Base-by-base conservation (phyloP, 352 stramenopile species). In the Globisporangium orthogonon region DNA sequence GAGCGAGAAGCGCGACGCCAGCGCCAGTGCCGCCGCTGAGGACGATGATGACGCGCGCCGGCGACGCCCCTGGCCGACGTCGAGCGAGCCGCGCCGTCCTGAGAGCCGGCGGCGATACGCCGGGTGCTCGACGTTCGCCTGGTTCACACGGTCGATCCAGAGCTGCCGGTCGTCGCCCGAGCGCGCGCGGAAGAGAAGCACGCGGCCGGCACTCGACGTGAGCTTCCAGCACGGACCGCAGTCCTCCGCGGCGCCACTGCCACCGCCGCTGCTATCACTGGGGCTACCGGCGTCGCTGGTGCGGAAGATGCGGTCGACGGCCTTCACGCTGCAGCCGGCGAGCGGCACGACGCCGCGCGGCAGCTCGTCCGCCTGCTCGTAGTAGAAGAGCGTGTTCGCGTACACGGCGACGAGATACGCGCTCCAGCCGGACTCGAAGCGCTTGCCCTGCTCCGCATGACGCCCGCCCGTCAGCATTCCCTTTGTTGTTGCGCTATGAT, bases 191-290 rank as follows among this genome's bases (percentile, higher is more conserved):
- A 90, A 90, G 43, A 90, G 67, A 44, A 90, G 51, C 48, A 86
- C 72, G 11, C 80, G 75, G 0, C 74, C 75, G 11, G 65, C 68
- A 33, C 54, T 72, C 9, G 75, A 85, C 61, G 73, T 88, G 45
- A 90, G 17, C 55, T 90, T 88, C 76, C 77, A 90, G 69, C 80
- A 90, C 37, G 77, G 77, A 1, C 80, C 80, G 28, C 79, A 89
- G 18, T 85, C 75, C 14, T 87, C 79, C 1, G 65, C 69, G 0
- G 46, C 14, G 11, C 53, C 43, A 31, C 23, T 23, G 23, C 23
- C 23, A 23, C 23, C 23, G 23, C 23, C 23, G 23, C 23, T 23
- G 23, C 23, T 23, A 23, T 23, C 23, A 23, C 48, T 43, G 37
- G 63, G 58, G 47, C 71, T 72, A 37, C 62, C 61, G 35, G 70